Base-by-base conservation (phyloP, 2,329 filamentous ascomycete species). In the Colletotrichum sp. region DNA sequence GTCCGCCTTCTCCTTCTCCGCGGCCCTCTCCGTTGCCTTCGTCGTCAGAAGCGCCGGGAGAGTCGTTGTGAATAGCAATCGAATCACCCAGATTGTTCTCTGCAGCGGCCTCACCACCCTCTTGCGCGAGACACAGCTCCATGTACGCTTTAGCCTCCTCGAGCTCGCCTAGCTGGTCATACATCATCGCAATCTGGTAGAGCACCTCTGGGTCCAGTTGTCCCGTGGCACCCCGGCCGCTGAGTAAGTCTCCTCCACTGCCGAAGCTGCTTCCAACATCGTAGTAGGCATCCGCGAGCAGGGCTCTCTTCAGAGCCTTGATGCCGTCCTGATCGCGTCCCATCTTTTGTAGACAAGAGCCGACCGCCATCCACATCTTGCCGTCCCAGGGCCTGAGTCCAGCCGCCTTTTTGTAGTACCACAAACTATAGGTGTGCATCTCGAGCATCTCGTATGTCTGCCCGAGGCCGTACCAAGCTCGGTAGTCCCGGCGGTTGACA, bases 341-440 rank as follows among this genome's bases (percentile, higher is more conserved):
- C 90, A 98, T 98, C 83, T 96, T 96, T 77, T 96, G 94, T 78
- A 98, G 93, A 83, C 96, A 98, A 39, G 95, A 95, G 12, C 95
- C 97, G 7, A 99, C 96, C 0, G 97, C 97, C 88, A 97, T 94
- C 97, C 97, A 99, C 95, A 99, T 98, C 85, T 99, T 99, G 1
- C 96, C 95, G 80, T 99, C 97, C 89, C 96, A 98, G 0, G 96
- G 96, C n/a, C 96, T 92, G 3, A 99, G 88, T 0, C 96, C 95
- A 1, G 96, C 96, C 0, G 97, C 97, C 72, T 97, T 95, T 82
- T 99, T 98, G 87, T 98, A 98, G 85, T 99, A 99, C 91, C 97
- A 99, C 1, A 99, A 87, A 1, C 96, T 96, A 83, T 99, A 99
- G 59, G 96, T 96, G 82, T 98, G 95, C 95, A 98, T 98, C 85